Percentiles rank a stretch among this genome's conserved stretches.
These are phyloP conservation scores for Coelastrella sp. DNA, from an alignment of 139 green algal species.

Conservation along the genomic window DNA sequence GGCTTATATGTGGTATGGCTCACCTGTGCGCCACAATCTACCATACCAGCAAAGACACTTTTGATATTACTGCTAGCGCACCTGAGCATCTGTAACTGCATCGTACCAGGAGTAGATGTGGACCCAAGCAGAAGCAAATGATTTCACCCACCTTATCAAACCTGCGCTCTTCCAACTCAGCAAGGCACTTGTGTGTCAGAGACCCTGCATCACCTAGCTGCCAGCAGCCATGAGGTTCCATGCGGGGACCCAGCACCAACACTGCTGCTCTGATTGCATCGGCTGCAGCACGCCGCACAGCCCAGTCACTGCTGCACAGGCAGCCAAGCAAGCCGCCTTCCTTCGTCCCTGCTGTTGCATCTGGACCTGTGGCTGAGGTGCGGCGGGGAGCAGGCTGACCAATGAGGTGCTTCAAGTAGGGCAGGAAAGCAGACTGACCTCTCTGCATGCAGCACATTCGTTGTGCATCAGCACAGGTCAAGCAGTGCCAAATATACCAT, in stretches of 20 bases:
- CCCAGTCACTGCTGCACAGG: slow-evolving; percentile 55
- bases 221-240: slow-evolving; percentile 58
- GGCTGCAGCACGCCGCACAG: slow-evolving; percentile 53
- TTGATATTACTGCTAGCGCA: too few relatives aligned
- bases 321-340: slow-evolving; percentile 47
- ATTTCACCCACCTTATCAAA: slow-evolving; percentile 67
- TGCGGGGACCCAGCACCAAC: slow-evolving; percentile 57
- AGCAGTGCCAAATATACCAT: too few relatives aligned
- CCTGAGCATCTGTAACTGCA: too few relatives aligned
- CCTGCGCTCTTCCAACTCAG: slow-evolving; percentile 42
- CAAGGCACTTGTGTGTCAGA: slow-evolving; percentile 39
- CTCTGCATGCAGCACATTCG: slow-evolving; percentile 44
- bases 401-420: slow-evolving; percentile 49
- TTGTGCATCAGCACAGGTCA: too few relatives aligned
- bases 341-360: slow-evolving; percentile 2
- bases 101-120: too few relatives aligned
- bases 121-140: not conserved
- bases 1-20: too few relatives aligned
- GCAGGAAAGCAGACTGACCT: slow-evolving; percentile 50
- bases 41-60: too few relatives aligned
- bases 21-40: too few relatives aligned
- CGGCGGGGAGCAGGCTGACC: slow-evolving; percentile 30
- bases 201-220: slow-evolving; percentile 11
- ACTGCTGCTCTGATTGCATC: slow-evolving; percentile 51
- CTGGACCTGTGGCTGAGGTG: slow-evolving; percentile 1